phyloP scores from a whole-genome alignment of 306 rosid species.

The Acacia melanoxylon region DNA sequence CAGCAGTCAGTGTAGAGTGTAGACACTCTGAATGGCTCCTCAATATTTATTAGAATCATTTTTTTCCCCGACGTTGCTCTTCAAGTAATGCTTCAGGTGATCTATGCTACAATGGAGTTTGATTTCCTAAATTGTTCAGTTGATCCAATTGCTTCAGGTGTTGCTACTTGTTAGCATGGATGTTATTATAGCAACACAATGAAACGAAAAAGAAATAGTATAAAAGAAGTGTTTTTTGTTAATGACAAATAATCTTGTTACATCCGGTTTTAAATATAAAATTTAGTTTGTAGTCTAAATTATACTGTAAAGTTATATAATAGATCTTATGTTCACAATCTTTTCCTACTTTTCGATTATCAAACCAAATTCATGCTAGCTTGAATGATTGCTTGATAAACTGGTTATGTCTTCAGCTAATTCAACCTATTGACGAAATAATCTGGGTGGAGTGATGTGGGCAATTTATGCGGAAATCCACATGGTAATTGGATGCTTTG shows the following conservation, averaged over 20 bases:
- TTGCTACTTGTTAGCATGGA: neutral
- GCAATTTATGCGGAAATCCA: neutral
- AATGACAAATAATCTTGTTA: neutral
- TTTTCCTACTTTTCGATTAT: neutral
- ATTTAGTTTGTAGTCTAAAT: too few species aligned
- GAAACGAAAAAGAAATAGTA: neutral
- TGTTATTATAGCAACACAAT: neutral
- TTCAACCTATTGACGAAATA: neutral
- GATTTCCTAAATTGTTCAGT: neutral
- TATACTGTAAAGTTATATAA: neutral
- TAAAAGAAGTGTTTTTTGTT: neutral
- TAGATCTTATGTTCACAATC: neutral
- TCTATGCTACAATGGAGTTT: neutral
- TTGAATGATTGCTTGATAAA: neutral
- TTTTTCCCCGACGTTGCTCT: neutral
- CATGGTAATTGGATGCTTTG: neutral
- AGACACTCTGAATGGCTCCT: constrained; percentile 13
- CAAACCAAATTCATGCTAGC: neutral
- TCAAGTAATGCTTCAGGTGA: neutral
- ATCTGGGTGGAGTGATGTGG: neutral
- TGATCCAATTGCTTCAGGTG: neutral
- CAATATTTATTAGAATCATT: constrained; percentile 41
- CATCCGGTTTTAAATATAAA: too few species aligned
- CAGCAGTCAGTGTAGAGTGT: constrained; percentile 21
- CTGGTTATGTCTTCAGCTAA: neutral